Percentiles rank a stretch among this genome's conserved stretches.
These are phyloP conservation scores for Mucor ambiguus DNA, from an alignment of 371 early-diverging fungal species.

Conservation along the genomic window DNA sequence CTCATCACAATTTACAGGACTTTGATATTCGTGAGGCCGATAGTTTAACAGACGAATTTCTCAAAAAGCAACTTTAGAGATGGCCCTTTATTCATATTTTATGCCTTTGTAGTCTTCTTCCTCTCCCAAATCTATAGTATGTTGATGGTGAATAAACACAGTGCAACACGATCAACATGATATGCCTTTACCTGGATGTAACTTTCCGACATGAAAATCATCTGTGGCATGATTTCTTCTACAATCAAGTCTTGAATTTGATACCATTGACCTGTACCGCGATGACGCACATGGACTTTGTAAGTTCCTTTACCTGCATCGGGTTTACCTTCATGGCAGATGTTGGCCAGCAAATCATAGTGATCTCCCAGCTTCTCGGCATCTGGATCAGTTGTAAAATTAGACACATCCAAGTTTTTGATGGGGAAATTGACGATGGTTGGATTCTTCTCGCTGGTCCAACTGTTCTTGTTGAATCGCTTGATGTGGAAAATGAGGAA, in stretches of 20 bases:
- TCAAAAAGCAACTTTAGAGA: constrained; percentile 30
- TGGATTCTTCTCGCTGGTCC: constrained; percentile 90
- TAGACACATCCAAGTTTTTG: constrained; percentile 80
- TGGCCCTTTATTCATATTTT: neutral
- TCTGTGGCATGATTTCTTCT: constrained; percentile 92
- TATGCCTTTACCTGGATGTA: constrained; percentile 81
- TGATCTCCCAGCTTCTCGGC: constrained; percentile 52
- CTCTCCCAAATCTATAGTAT: constrained; percentile 33
- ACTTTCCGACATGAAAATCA: constrained; percentile 91
- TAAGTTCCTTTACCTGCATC: constrained; percentile 74
- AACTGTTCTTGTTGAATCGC: constrained; percentile 90
- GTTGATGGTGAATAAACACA: neutral
- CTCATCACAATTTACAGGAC: constrained; percentile 27
- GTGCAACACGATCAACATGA: neutral
- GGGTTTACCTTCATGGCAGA: constrained; percentile 88
- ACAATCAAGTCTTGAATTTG: constrained; percentile 93
- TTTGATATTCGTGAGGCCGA: constrained; percentile 62
- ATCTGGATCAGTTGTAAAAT: constrained; percentile 57
- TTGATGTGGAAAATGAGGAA: constrained; percentile 93
- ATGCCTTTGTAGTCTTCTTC: constrained; percentile 12
- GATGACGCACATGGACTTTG: constrained; percentile 80
- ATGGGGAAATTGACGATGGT: constrained; percentile 98
- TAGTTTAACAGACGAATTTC: constrained; percentile 54
- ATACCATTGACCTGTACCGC: constrained; percentile 91
- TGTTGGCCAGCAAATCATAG: constrained; percentile 92